Conservation (phyloP, 805 yeast species). For the Candida awuae region DNA sequence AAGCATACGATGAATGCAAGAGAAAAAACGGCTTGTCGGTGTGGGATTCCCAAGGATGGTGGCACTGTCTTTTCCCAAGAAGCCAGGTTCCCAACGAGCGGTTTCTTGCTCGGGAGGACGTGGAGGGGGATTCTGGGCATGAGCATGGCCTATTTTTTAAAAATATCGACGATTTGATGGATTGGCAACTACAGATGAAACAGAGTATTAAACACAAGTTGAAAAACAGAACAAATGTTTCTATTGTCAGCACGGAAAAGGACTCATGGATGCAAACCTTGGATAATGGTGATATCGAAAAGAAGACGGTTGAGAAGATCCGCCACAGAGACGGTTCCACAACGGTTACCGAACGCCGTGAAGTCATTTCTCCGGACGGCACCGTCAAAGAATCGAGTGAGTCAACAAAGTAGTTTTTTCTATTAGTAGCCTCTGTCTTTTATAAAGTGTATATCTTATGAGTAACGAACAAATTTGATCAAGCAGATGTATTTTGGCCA, state of each 20-base stretch:
- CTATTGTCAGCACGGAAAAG: conserved; percentile 32
- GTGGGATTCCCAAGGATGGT: conserved; percentile 78
- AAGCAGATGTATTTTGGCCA: too few relatives aligned
- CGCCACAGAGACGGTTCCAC: conserved; percentile 37
- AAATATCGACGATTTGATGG: conserved; percentile 54
- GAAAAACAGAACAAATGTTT: too few relatives aligned
- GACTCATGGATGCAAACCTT: conserved; percentile 31
- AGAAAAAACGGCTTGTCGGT: conserved; percentile 59
- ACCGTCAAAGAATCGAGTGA: neutral
- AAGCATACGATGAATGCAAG: conserved; percentile 55
- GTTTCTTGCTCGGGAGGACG: conserved; percentile 50
- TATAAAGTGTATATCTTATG: too few relatives aligned
- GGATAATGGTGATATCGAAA: conserved; percentile 38
- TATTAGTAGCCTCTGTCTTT: too few relatives aligned
- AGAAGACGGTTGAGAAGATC: conserved; percentile 10
- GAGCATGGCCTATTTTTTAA: conserved; percentile 57
- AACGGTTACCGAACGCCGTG: conserved; percentile 31
- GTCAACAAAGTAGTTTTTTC: neutral
- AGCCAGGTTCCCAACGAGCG: conserved; percentile 20
- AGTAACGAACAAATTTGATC: too few relatives aligned
- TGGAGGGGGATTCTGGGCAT: conserved; percentile 31
- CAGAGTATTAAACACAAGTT: too few relatives aligned
- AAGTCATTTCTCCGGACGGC: conserved; percentile 24
- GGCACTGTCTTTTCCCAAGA: conserved; percentile 85
- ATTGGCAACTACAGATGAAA: conserved; percentile 57